Base-by-base conservation (phyloP, 2,329 filamentous ascomycete species). In the Stenocarpella maydis region DNA sequence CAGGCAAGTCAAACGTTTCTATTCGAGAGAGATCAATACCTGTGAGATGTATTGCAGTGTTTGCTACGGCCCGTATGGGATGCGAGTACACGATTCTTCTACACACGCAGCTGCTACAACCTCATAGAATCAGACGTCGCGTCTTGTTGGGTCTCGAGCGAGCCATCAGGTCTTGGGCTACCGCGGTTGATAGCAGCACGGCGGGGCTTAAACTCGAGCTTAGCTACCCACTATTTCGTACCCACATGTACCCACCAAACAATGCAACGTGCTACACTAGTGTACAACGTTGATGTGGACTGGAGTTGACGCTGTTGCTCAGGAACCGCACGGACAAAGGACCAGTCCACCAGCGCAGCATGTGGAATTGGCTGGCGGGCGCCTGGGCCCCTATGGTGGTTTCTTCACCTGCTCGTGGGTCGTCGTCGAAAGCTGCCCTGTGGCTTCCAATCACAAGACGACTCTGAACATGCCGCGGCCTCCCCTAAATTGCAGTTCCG, bases 211-310 rank as follows among this genome's bases (percentile, higher is more conserved):
- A 8, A 39, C 52, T 26, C 28, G 52, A 55, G 39, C 43, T 61
- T 47, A 21, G 54, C 34, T 68, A 55, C 49, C 66, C 66, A 68
- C 66, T 49, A 37, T 58, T 34, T 43, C 28, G 45, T 68, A 53
- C 14, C 66, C 66, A 68, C 55, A 63, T 2, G 28, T 9, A 41
- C 26, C 39, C 66, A 64, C 61, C 7, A 28, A 34, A 19, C 53
- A 41, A 53, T 45, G 53, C 43, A 34, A 41, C 41, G 68, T 66
- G 66, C 68, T 66, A 69, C n/a, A n/a, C n/a, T n/a, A n/a, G n/a
- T n/a, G n/a, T n/a, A n/a, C 61, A 69, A 61, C 68, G 39, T 17
- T 14, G 52, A 26, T 19, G n/a, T 43, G 39, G 58, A 52, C 37
- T 31, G 17, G 21, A 24, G 15, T 26, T 55, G 15, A 31, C 19